Percentiles rank a stretch among this genome's conserved stretches.
Conservation (phyloP, 495 filamentous ascomycete species). For the Geopyxis carbonaria region DNA sequence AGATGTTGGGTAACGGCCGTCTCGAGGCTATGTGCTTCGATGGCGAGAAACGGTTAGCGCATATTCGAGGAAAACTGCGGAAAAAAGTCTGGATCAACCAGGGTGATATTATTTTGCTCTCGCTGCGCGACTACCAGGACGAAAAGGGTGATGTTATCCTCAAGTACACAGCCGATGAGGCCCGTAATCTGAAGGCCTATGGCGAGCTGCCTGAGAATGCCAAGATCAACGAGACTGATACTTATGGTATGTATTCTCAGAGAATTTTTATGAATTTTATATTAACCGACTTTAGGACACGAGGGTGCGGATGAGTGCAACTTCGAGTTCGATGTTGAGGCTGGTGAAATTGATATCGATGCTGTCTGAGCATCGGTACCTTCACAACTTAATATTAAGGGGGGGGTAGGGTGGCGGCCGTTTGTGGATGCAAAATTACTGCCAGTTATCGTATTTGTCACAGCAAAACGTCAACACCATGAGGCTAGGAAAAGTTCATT, state of each 20-base stretch:
- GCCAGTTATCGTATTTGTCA: too few species aligned
- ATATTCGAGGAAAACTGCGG: conserved; percentile 86
- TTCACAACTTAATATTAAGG: too few species aligned
- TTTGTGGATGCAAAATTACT: too few species aligned
- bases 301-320: conserved; percentile 60
- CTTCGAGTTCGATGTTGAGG: conserved; percentile 62
- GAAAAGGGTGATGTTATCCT: conserved; percentile 98
- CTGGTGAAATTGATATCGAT: conserved; percentile 55
- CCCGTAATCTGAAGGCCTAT: conserved; percentile 82
- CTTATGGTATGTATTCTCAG: conserved; percentile 35
- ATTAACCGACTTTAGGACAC: conserved; percentile 26
- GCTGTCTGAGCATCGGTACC: conserved; percentile 55
- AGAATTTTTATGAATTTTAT: too few species aligned
- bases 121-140: conserved; percentile 94
- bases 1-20: conserved; percentile 97
- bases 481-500: too few species aligned
- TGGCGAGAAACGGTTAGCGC: conserved; percentile 66
- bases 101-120: conserved; percentile 95
- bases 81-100: conserved; percentile 99
- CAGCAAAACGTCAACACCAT: too few species aligned
- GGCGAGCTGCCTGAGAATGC: conserved; percentile 92
- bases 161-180: conserved; percentile 97
- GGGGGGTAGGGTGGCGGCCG: too few species aligned
- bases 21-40: conserved; percentile 96
- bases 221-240: conserved; percentile 99